Percentiles rank a stretch among this genome's conserved stretches.
phyloP scores from a whole-genome alignment of 129 eudicot genomes.

The Saussurea involucrata region DNA sequence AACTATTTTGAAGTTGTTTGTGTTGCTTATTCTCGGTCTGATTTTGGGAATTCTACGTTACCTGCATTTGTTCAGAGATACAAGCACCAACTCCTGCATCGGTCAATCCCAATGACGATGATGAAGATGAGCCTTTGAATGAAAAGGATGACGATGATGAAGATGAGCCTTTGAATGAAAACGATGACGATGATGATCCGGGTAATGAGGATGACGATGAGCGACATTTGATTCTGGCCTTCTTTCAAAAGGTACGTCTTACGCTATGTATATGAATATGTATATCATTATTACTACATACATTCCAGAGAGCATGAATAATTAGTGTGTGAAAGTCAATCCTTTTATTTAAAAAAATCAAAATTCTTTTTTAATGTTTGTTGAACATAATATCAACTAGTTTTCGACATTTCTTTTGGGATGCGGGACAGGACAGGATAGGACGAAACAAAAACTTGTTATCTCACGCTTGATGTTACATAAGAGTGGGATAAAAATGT shows the following conservation, averaged over 20 bases:
- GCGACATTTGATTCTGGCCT: conserved; percentile 78
- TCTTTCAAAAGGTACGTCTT: conserved; percentile 77
- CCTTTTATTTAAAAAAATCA: no score
- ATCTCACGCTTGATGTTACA: no score
- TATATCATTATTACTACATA: no score
- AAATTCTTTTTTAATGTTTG: background rate
- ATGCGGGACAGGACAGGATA: no score
- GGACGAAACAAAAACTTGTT: no score
- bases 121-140: conserved; percentile 89
- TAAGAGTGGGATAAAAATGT: no score
- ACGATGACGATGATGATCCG: conserved; percentile 73
- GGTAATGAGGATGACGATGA: conserved; percentile 90
- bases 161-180: no score
- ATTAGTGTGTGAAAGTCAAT: no score
- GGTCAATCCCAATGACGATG: conserved; percentile 66
- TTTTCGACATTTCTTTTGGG: no score
- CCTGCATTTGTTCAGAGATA: conserved; percentile 41
- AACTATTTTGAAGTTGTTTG: conserved; percentile 6
- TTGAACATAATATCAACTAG: background rate
- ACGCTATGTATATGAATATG: background rate
- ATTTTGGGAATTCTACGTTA: conserved; percentile 16
- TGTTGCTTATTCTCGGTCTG: conserved; percentile 7
- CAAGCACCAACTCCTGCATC: conserved; percentile 85
- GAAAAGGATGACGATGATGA: no score
- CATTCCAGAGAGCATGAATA: no score